Base-by-base conservation (phyloP, 441 rosid species). In the Aleurites moluccanus region DNA sequence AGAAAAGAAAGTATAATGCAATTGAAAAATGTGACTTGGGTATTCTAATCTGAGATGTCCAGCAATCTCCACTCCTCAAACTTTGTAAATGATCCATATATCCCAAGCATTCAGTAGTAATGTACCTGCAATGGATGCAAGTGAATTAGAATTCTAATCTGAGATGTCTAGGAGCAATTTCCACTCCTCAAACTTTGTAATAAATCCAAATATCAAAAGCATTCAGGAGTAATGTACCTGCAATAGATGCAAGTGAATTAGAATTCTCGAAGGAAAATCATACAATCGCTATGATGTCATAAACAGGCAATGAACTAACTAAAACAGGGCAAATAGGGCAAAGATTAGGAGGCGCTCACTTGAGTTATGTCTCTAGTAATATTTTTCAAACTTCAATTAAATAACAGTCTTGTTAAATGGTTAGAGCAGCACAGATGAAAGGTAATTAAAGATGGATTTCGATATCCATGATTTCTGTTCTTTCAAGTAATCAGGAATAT, bases 221-320 rank as follows among this genome's bases (percentile, higher is more conserved):
- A 80, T 76, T 90, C 98, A 21, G 97, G 97, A 74, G 59, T 72
- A 55, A 91, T 88, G 80, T 80, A 89, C 85, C 96, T 93, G 93
- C 80, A 83, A 77, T 10, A 18, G 64, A 60, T 66, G 59, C 49
- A 44, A 27, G 18, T 23, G 62, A 75, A 70, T 53, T 52, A 57
- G 76, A 66, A 16, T 18, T 69, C 60, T 28, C 42, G 67, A 52
- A 18, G 10, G n/a, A 42, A 23, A 50, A 66, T 45, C 49, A 35
- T 35, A 35, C 38, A 35, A 35, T 6, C 7, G 16, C 11, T 30
- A 44, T 30, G 23, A 73, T 40, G 4, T 13, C 0, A 13, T 15
- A 21, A 62, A 14, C 75, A 64, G 11, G 35, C 16, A 10, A 47
- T 50, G 69, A 38, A 61, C 47, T 13, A 15, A 50, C 9, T 55